A percentile compares a stretch with the other conserved stretches of the same genome.
Evolutionary conservation across 73 alveolate genomes (phyloP).

Genomic region (Symbiodinium pilosum): DNA sequence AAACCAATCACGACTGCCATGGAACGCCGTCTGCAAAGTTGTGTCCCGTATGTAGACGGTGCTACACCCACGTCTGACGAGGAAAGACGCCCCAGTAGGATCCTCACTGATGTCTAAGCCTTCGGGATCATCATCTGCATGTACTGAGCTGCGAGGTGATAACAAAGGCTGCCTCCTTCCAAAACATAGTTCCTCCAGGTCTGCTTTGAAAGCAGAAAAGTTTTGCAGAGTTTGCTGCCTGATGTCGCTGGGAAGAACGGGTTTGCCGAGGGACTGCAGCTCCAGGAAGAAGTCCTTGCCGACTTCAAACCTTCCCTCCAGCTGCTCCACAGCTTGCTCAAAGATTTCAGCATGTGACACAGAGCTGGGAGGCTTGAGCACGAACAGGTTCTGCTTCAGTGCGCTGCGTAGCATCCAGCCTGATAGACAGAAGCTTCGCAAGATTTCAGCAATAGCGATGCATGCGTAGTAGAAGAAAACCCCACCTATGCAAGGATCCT

Average conservation of each 20-base stretch:
- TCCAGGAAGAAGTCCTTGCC: conserved; percentile 75
- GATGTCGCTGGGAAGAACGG: neutral
- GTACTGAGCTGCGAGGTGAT: conserved; percentile 2
- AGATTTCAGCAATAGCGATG: neutral
- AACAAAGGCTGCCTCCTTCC: conserved; percentile 6
- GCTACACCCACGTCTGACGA: conserved; percentile 14
- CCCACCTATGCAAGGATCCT: conserved; percentile 81
- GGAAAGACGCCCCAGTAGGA: neutral
- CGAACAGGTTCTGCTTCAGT: conserved; percentile 89
- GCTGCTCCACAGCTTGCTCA: conserved; percentile 52
- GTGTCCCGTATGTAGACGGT: conserved; percentile 24
- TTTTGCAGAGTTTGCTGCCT: conserved; percentile 40
- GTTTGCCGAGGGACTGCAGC: neutral
- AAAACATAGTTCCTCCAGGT: conserved; percentile 59
- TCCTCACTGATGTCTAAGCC: neutral
- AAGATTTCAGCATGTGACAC: conserved; percentile 50
- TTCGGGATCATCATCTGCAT: neutral
- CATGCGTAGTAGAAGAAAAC: no score
- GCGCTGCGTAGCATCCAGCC: conserved; percentile 90
- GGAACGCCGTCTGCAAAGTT: conserved; percentile 41
- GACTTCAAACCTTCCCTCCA: conserved; percentile 20
- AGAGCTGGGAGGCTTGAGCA: conserved; percentile 46
- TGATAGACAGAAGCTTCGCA: neutral
- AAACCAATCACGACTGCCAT: conserved; percentile 85
- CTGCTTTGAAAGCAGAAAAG: conserved; percentile 74